These are phyloP conservation scores for Schizopora paradoxa DNA, from an alignment of 1,284 basidiomycete species.

Conservation along the genomic window DNA sequence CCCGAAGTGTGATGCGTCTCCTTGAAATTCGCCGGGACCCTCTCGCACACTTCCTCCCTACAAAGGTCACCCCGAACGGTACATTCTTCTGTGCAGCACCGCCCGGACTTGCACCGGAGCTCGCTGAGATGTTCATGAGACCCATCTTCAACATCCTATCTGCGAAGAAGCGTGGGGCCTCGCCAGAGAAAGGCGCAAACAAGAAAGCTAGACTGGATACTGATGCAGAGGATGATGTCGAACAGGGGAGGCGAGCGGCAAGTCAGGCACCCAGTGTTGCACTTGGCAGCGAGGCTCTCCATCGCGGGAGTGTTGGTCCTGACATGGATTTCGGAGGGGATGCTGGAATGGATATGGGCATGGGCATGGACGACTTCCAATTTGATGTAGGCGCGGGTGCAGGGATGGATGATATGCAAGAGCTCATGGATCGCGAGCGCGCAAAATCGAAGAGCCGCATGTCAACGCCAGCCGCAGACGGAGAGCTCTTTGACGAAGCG, in stretches of 20 bases:
- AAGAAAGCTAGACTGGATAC: constrained; percentile 58
- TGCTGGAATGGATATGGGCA: constrained; percentile 39
- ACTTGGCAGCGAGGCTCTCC: constrained; percentile 47
- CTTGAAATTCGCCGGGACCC: constrained; percentile 84
- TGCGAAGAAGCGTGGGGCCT: constrained; percentile 49
- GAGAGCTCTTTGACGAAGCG: constrained; percentile 43
- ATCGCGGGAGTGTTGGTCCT: constrained; percentile 44
- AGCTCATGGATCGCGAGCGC: constrained; percentile 31
- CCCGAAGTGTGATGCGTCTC: constrained; percentile 75
- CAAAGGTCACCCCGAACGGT: constrained; percentile 61
- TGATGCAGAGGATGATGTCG: constrained; percentile 54
- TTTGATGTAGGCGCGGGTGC: constrained; percentile 45
- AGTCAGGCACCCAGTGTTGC: constrained; percentile 42
- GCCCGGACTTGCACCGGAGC: constrained; percentile 74
- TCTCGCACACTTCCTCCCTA: constrained; percentile 79
- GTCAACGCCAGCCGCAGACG: constrained; percentile 63
- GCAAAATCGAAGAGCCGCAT: constrained; percentile 50
- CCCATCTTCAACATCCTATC: constrained; percentile 47
- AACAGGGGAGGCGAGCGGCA: constrained; percentile 58
- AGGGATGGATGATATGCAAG: constrained; percentile 25
- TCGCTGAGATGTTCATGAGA: constrained; percentile 79
- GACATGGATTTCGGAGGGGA: constrained; percentile 55
- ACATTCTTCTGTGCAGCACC: constrained; percentile 79
- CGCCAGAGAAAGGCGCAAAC: constrained; percentile 49
- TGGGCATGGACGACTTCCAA: constrained; percentile 57